Percentiles rank a stretch among this genome's conserved stretches.
Conservation (phyloP, 2,329 filamentous ascomycete genomes). For the Talaromyces atroroseus region DNA sequence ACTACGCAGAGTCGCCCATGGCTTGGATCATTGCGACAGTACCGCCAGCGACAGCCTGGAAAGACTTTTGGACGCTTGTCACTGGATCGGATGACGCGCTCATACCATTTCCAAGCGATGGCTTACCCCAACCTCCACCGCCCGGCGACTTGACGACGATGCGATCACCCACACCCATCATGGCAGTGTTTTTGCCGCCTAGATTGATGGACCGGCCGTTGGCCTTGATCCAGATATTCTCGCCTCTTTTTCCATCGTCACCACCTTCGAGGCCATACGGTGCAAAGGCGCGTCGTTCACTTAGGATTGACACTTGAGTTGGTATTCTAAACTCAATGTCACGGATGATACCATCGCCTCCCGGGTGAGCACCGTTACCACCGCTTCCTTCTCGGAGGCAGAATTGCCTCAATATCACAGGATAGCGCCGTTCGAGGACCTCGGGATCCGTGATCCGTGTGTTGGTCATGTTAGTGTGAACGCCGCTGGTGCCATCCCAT, state of each 20-base stretch:
- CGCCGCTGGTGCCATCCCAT: conserved; percentile 8
- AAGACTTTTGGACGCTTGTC: background rate
- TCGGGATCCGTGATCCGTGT: conserved; percentile 8
- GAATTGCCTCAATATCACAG: conserved; percentile 4
- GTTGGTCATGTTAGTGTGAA: conserved; percentile 10
- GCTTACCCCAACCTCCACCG: conserved; percentile 21
- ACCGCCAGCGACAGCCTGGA: background rate
- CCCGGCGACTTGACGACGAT: conserved; percentile 21
- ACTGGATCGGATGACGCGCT: background rate
- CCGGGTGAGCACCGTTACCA: background rate
- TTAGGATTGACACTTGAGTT: conserved; percentile 15
- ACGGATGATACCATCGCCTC: conserved; percentile 7
- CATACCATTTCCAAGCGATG: background rate
- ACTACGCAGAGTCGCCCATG: background rate
- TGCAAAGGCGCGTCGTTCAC: conserved; percentile 18
- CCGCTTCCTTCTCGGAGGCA: background rate
- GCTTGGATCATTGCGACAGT: background rate
- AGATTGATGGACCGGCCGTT: conserved; percentile 18
- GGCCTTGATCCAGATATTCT: conserved; percentile 18
- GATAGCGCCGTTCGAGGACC: conserved; percentile 2
- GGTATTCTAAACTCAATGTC: conserved; percentile 3
- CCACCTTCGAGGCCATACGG: conserved; percentile 25
- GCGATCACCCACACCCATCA: conserved; percentile 21
- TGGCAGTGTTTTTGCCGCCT: conserved; percentile 21
- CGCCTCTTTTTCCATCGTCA: conserved; percentile 16